phyloP scores from a whole-genome alignment of 2,329 filamentous ascomycete species.

The Immersiporthe knoxdaviesiana region DNA sequence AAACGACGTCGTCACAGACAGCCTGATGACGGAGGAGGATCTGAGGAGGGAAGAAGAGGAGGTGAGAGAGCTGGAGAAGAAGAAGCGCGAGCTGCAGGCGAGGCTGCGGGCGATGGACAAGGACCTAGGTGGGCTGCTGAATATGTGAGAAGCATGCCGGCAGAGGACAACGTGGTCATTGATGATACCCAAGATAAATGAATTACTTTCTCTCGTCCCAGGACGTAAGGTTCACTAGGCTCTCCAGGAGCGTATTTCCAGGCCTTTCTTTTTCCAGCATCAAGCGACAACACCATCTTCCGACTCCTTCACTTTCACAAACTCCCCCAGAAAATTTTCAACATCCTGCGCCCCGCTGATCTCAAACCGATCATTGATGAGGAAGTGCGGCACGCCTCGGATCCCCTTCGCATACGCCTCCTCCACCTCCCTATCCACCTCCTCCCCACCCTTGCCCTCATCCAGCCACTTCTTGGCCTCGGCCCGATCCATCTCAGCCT shows the following conservation, averaged over 20 bases:
- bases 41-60: conserved; percentile 71
- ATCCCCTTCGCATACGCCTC: conserved; percentile 57
- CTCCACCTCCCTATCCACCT: conserved; percentile 60
- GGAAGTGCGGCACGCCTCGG: conserved; percentile 74
- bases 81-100: conserved; percentile 59
- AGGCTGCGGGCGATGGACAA: conserved; percentile 58
- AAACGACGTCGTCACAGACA: conserved; percentile 46
- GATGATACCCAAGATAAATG: conserved; percentile 24
- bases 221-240: neutral
- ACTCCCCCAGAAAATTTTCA: conserved; percentile 66
- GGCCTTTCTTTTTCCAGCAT: neutral
- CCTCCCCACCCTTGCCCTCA: conserved; percentile 56
- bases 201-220: neutral
- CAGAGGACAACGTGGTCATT: conserved; percentile 16
- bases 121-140: conserved; percentile 57
- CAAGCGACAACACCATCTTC: conserved; percentile 2
- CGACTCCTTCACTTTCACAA: conserved; percentile 54
- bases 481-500: conserved; percentile 55
- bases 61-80: conserved; percentile 57
- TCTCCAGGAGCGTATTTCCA: neutral
- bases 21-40: conserved; percentile 68
- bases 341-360: conserved; percentile 75
- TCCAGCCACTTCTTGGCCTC: conserved; percentile 60
- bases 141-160: conserved; percentile 47
- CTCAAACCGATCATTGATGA: conserved; percentile 68